A percentile compares a stretch with the other conserved stretches of the same genome.
Evolutionary conservation across 306 rosid genomes (phyloP).

Genomic region (Lablab purpureus): DNA sequence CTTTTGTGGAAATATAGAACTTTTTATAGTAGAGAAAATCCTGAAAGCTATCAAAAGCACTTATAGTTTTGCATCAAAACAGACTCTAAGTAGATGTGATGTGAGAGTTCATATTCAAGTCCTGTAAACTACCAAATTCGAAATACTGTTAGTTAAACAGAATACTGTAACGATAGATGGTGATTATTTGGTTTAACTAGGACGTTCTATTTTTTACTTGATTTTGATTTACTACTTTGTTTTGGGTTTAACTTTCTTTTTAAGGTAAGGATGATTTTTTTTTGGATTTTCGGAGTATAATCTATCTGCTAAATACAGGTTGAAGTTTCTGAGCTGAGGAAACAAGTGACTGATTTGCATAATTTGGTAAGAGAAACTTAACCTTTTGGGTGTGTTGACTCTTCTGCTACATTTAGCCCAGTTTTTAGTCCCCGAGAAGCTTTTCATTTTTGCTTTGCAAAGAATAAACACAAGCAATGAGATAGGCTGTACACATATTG

Average conservation of each 20-base stretch:
- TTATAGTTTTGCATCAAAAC: no score
- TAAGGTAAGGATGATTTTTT: conserved; percentile 16
- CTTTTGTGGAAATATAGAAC: no score
- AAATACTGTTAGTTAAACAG: conserved; percentile 16
- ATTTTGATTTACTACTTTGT: conserved; percentile 26
- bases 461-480: conserved; percentile 14
- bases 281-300: conserved; percentile 26
- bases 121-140: conserved; percentile 14
- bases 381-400: conserved; percentile 8
- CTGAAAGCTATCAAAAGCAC: no score
- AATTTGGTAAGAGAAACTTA: conserved; percentile 75
- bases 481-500: conserved; percentile 18
- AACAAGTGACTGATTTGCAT: conserved; percentile 57
- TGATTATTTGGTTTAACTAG: conserved; percentile 19
- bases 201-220: neutral
- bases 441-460: neutral
- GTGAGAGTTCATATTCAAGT: conserved; percentile 12
- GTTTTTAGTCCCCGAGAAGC: conserved; percentile 20
- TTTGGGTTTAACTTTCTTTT: conserved; percentile 21
- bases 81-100: neutral
- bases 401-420: conserved; percentile 22
- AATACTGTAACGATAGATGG: neutral
- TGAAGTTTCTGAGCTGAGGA: conserved; percentile 64
- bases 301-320: conserved; percentile 63
- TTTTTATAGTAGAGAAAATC: no score